A percentile compares a stretch with the other conserved stretches of the same genome.
Conservation (phyloP, 1,284 basidiomycete species). For the Cryptococcus hybrid region DNA sequence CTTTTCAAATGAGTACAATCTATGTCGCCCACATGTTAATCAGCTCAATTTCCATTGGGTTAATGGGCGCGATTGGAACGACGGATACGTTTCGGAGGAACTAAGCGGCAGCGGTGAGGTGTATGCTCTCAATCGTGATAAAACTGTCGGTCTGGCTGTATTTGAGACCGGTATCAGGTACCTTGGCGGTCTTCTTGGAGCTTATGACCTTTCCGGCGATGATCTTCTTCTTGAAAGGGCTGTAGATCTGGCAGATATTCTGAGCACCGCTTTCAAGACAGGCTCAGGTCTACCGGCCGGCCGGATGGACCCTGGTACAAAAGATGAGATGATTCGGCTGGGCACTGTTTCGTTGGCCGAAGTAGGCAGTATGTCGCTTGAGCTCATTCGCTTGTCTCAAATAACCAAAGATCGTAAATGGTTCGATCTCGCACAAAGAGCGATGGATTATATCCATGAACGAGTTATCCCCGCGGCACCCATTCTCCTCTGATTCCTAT, state of each 20-base stretch:
- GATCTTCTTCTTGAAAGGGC: constrained; percentile 55
- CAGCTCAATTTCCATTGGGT: constrained; percentile 61
- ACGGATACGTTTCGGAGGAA: constrained; percentile 63
- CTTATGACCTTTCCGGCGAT: constrained; percentile 75
- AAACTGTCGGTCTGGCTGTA: constrained; percentile 54
- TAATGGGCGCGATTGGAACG: constrained; percentile 47
- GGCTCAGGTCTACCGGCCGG: constrained; percentile 51
- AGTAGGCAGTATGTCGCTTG: constrained; percentile 56
- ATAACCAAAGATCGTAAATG: constrained; percentile 56
- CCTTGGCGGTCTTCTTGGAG: constrained; percentile 74
- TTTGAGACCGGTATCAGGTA: constrained; percentile 92
- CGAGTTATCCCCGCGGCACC: constrained; percentile 41
- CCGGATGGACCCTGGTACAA: constrained; percentile 46
- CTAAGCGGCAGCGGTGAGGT: constrained; percentile 8
- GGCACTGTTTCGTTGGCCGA: constrained; percentile 41
- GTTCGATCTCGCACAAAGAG: constrained; percentile 53
- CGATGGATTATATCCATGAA: constrained; percentile 53
- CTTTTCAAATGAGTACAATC: constrained; percentile 70
- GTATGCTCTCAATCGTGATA: constrained; percentile 26
- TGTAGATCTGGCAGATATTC: constrained; percentile 54
- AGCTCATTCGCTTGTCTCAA: constrained; percentile 55
- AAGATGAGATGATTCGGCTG: constrained; percentile 18
- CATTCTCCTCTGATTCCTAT: constrained; percentile 43
- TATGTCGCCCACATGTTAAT: constrained; percentile 68
- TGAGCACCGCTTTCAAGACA: constrained; percentile 55